Conservation (phyloP, 768 basidiomycete genomes). For the Pulveroboletus frians region DNA sequence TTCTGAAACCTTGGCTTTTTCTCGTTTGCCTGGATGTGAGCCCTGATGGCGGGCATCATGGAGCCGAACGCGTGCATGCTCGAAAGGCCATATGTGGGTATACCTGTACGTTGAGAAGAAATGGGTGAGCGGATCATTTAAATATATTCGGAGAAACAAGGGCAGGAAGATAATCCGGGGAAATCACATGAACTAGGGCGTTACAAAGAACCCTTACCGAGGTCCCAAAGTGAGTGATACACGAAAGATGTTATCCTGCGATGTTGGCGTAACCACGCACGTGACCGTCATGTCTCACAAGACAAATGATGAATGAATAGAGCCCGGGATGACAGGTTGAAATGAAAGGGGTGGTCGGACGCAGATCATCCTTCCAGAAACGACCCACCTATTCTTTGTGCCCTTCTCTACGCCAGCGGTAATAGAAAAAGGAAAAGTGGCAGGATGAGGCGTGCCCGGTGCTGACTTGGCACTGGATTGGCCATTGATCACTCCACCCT, state of each 20-base stretch:
- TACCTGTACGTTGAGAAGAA: constrained; percentile 47
- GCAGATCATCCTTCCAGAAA: neutral
- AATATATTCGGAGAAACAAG: neutral
- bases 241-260: neutral
- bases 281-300: neutral
- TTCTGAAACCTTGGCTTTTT: constrained; percentile 16
- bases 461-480: constrained; percentile 13
- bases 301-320: neutral
- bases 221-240: neutral
- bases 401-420: constrained; percentile 96
- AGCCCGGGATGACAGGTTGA: neutral
- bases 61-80: constrained; percentile 85
- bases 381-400: constrained; percentile 75
- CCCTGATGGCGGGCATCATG: constrained; percentile 34
- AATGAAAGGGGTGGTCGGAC: neutral
- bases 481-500: neutral
- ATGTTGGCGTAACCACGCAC: neutral
- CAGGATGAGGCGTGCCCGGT: constrained; percentile 16
- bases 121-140: constrained; percentile 4
- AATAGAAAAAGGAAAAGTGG: constrained; percentile 78
- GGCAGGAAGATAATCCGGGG: neutral
- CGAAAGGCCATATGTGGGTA: constrained; percentile 96
- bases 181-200: neutral
- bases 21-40: constrained; percentile 24
- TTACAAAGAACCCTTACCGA: neutral